Conservation (phyloP, 352 stramenopile genomes). For the Lagenidium giganteum region DNA sequence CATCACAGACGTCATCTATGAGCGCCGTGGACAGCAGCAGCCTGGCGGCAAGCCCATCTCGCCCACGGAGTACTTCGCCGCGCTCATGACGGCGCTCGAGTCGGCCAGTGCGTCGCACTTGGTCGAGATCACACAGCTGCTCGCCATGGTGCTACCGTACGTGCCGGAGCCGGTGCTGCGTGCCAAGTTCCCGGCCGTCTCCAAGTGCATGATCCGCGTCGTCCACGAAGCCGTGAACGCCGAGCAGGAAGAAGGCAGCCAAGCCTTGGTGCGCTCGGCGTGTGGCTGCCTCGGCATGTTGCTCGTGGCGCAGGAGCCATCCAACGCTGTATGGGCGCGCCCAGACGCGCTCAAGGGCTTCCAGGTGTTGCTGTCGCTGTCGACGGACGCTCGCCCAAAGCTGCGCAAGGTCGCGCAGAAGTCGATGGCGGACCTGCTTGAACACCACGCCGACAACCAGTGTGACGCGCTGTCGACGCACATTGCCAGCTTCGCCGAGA, state of each 20-base stretch:
- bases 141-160: constrained; percentile 69
- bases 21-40: constrained; percentile 30
- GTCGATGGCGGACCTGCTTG: constrained; percentile 65
- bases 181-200: constrained; percentile 69
- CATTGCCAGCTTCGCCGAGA: constrained; percentile 83
- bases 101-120: constrained; percentile 63
- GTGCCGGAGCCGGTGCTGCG: constrained; percentile 72
- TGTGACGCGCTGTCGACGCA: constrained; percentile 82
- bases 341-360: constrained; percentile 73
- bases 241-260: constrained; percentile 39
- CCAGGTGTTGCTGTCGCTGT: constrained; percentile 70
- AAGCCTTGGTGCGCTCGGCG: constrained; percentile 53
- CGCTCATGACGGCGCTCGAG: constrained; percentile 84
- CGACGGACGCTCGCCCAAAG: constrained; percentile 78
- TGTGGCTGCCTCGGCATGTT: constrained; percentile 54
- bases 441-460: constrained; percentile 59
- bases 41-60: constrained; percentile 28
- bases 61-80: constrained; percentile 84
- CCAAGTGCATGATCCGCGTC: constrained; percentile 63
- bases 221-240: constrained; percentile 67
- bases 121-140: constrained; percentile 71
- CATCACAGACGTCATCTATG: constrained; percentile 81
- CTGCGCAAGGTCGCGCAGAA: constrained; percentile 79
- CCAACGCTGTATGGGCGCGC: constrained; percentile 47
- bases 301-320: constrained; percentile 72